A percentile compares a stretch with the other conserved stretches of the same genome.
These are phyloP conservation scores for Karstenula rhodostoma DNA, from an alignment of 2,329 filamentous ascomycete genomes.

Conservation along the genomic window DNA sequence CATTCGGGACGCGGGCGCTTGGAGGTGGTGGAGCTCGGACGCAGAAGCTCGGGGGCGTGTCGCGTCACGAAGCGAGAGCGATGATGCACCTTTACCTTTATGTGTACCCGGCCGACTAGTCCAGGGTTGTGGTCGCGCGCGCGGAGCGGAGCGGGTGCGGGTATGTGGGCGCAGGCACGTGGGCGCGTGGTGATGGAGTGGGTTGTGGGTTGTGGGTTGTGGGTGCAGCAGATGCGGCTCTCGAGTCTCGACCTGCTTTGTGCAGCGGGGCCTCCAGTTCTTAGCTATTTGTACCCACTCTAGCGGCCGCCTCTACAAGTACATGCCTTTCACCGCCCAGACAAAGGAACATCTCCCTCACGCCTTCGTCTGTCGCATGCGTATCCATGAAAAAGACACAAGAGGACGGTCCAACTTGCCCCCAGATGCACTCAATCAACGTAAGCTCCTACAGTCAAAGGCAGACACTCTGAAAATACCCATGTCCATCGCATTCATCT, in stretches of 20 bases:
- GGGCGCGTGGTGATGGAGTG: neutral
- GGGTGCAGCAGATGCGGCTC: neutral
- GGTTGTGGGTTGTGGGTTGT: neutral
- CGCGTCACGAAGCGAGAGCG: slow-evolving; percentile 17
- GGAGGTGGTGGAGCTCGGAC: slow-evolving; percentile 26
- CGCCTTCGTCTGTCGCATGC: neutral
- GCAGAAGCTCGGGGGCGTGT: slow-evolving; percentile 25
- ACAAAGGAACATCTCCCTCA: neutral
- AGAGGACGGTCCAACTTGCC: too few species aligned
- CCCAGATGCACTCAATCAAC: neutral
- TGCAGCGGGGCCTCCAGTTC: slow-evolving; percentile 5
- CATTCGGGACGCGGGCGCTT: slow-evolving; percentile 36
- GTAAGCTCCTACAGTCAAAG: too few species aligned
- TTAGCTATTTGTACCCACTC: slow-evolving; percentile 6
- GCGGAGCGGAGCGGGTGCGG: neutral
- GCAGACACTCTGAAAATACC: neutral
- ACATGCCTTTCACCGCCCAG: neutral
- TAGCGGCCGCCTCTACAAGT: neutral
- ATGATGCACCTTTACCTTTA: too few species aligned
- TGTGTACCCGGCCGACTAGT: too few species aligned
- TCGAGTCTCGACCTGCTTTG: slow-evolving; percentile 1
- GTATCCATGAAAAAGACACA: neutral
- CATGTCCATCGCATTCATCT: neutral
- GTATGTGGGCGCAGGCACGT: neutral
- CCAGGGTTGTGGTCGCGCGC: too few species aligned